Evolutionary conservation across 345 rosid genomes (phyloP), one percentile per base, ranked within the genome.

Genomic region (Capsella bursapastoris): DNA sequence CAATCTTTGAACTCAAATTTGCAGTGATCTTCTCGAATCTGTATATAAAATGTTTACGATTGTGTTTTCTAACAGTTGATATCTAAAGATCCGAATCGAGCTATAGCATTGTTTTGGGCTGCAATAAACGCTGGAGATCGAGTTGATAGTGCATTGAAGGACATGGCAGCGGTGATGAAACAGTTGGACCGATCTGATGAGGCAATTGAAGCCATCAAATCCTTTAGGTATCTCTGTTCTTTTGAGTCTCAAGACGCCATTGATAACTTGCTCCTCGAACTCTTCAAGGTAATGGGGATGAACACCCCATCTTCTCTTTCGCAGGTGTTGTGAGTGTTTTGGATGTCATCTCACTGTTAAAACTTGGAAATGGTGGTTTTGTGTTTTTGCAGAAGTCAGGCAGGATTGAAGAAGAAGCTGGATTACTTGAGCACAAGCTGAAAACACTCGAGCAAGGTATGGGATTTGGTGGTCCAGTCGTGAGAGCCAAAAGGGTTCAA

Each of bases 81-180:
- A 60, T 82, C 76, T 16, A 90, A 86, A 82, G 91, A 88, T 64
- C 96, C 91, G 29, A 53, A 77, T 68, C 74, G 75, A 75, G 90
- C 90, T 2, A 76, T 88, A 81, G 82, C 93, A 11, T 64, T 90
- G 78, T 88, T 88, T 71, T 88, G 96, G 93, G 89, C 93, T 52
- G 96, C 91, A 29, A 90, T 88, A 55, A 90, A 90, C 80, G 80
- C 83, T 18, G 91, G 93, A 58, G 93, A 89, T 79, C 74, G 90
- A 13, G 86, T 91, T 47, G 97, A 89, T 44, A 87, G 94, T 75
- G 88, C 92, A 7, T 67, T 89, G 80, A 87, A 91, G 67, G 92
- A 89, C 80, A 91, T 89, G 97, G 94, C 92, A 1, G 88, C 85
- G 41, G 92, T 87, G 47, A 85, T 91, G 92, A 89, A 87, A 51